phyloP scores from a whole-genome alignment of 106 monocot genomes.

The Allium cepa region DNA sequence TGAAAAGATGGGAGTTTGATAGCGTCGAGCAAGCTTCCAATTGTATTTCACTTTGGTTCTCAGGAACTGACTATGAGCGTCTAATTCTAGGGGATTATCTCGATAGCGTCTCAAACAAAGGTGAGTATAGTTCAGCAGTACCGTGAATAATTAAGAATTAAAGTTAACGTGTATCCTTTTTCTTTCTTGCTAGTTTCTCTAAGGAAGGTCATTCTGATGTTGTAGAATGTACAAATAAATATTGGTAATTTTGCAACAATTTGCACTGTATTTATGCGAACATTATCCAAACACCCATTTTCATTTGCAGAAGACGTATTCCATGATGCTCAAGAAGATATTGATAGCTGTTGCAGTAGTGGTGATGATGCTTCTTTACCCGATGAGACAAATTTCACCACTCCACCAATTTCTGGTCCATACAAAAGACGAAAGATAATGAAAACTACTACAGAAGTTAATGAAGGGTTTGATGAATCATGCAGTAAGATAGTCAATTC shows the following conservation, averaged over 20 bases:
- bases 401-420: slow-evolving; percentile 47
- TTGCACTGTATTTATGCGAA: neutral
- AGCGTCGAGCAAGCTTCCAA: slow-evolving; percentile 72
- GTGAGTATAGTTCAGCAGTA: slow-evolving; percentile 9
- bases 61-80: slow-evolving; percentile 49
- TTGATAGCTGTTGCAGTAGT: slow-evolving; percentile 1
- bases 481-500: slow-evolving; percentile 37
- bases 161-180: too few species aligned
- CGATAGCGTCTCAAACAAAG: slow-evolving; percentile 38
- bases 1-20: slow-evolving; percentile 99
- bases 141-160: too few species aligned
- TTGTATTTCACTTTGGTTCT: slow-evolving; percentile 54
- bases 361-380: slow-evolving; percentile 13
- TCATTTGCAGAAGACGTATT: slow-evolving; percentile 67
- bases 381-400: slow-evolving; percentile 10
- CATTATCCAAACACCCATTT: neutral
- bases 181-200: too few species aligned
- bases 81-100: slow-evolving; percentile 53
- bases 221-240: too few species aligned
- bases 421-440: slow-evolving; percentile 84
- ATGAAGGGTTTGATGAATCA: slow-evolving; percentile 29
- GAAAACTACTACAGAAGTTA: slow-evolving; percentile 22
- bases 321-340: slow-evolving; percentile 69
- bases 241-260: neutral
- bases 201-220: too few species aligned